phyloP scores from a whole-genome alignment of 225 moss, liverwort and hornwort species.

The Ulota crispa region DNA sequence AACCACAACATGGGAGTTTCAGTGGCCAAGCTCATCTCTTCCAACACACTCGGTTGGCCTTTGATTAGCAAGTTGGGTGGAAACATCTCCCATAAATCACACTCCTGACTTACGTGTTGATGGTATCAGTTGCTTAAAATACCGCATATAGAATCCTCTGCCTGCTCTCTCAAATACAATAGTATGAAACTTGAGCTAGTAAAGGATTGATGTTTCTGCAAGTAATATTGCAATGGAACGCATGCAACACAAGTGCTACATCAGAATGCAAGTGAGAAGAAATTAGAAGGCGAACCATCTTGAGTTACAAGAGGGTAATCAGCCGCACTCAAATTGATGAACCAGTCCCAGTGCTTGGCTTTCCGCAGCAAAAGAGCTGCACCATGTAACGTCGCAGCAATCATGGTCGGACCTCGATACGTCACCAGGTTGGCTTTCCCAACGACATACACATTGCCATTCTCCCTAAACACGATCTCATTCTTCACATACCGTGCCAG shows the following conservation, averaged over 20 bases:
- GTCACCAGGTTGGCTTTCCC: slow-evolving; percentile 84
- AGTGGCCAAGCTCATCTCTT: neutral
- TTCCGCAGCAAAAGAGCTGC: slow-evolving; percentile 79
- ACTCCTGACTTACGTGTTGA: too few species aligned
- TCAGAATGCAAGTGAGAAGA: neutral
- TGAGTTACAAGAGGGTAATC: slow-evolving; percentile 93
- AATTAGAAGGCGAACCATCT: slow-evolving; percentile 53
- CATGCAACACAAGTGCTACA: neutral
- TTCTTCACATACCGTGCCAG: slow-evolving; percentile 63
- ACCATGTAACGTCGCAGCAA: slow-evolving; percentile 84
- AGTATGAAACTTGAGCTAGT: neutral
- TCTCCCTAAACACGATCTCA: slow-evolving; percentile 52
- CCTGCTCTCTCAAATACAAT: neutral
- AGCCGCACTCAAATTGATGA: slow-evolving; percentile 93
- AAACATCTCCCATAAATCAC: neutral
- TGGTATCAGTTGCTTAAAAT: neutral
- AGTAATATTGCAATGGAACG: neutral
- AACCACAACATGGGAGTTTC: slow-evolving; percentile 2
- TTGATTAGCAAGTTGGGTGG: neutral
- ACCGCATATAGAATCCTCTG: neutral
- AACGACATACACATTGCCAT: slow-evolving; percentile 71
- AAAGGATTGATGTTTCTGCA: neutral
- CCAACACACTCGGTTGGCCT: neutral
- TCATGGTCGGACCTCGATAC: slow-evolving; percentile 89
- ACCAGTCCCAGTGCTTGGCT: slow-evolving; percentile 89